phyloP scores from a whole-genome alignment of 257 asterid genomes.

The Oldenlandia corymbosa region DNA sequence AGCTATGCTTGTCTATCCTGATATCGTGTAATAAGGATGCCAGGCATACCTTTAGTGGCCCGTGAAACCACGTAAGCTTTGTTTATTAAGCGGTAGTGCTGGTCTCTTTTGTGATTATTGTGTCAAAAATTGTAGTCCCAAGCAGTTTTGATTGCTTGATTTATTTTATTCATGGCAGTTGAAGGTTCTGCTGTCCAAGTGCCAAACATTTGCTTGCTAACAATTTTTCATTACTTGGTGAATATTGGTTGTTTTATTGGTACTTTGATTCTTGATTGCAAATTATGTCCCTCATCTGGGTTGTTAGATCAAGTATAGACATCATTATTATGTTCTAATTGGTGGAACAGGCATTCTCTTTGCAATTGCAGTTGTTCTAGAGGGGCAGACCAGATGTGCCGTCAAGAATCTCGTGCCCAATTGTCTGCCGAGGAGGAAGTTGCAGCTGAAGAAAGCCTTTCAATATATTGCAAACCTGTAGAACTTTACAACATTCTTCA shows the following conservation, averaged over 20 bases:
- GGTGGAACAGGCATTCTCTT: constrained; percentile 53
- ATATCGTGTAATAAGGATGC: constrained; percentile 55
- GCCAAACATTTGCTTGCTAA: not conserved
- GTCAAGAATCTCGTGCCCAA: constrained; percentile 76
- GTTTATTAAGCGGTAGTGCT: not conserved
- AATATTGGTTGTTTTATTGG: not conserved
- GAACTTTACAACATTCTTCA: constrained; percentile 90
- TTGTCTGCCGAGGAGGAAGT: constrained; percentile 88
- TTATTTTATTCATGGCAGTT: not conserved
- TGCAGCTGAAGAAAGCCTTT: constrained; percentile 94
- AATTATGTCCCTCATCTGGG: constrained; percentile 19
- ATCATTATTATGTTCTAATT: constrained; percentile 31
- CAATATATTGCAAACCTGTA: constrained; percentile 92
- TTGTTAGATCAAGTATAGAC: constrained; percentile 23
- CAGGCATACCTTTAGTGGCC: constrained; percentile 85
- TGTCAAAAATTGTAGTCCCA: not conserved
- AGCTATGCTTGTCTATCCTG: constrained; percentile 33
- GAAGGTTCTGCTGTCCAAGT: not conserved
- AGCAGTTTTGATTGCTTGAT: not conserved
- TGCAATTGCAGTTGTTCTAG: constrained; percentile 86
- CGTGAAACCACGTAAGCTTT: constrained; percentile 77
- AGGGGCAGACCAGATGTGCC: constrained; percentile 86
- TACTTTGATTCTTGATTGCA: constrained; percentile 14
- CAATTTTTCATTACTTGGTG: not conserved
- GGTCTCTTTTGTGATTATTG: not conserved